Evolutionary conservation across 2,329 filamentous ascomycete species (phyloP).

Genomic region (Delphinella strobiligena): DNA sequence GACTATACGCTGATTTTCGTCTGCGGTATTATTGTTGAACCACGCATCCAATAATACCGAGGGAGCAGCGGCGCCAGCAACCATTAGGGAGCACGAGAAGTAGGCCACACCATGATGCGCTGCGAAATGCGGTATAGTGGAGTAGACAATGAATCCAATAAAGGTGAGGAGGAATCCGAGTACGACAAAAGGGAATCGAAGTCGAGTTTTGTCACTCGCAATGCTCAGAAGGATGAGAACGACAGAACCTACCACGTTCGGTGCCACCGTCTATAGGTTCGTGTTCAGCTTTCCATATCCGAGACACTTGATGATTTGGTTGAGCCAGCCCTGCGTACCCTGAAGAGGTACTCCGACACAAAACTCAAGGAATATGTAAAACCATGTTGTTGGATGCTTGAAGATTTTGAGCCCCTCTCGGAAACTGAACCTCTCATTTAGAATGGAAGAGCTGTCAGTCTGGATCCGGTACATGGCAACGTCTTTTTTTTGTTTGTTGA

Average conservation of each 20-base stretch:
- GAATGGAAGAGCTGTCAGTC: slow-evolving; percentile 57
- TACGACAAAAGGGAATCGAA: slow-evolving; percentile 63
- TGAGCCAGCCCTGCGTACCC: slow-evolving; percentile 44
- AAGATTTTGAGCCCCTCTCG: slow-evolving; percentile 41
- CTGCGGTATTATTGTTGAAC: slow-evolving; percentile 76
- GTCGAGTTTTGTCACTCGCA: slow-evolving; percentile 51
- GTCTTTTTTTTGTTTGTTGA: slow-evolving; percentile 52
- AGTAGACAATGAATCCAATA: slow-evolving; percentile 67
- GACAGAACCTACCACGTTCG: slow-evolving; percentile 61
- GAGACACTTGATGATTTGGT: slow-evolving; percentile 43
- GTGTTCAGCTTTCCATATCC: slow-evolving; percentile 49
- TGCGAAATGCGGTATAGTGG: slow-evolving; percentile 50
- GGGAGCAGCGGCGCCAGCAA: slow-evolving; percentile 62
- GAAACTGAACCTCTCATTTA: slow-evolving; percentile 44
- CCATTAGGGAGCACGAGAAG: slow-evolving; percentile 72
- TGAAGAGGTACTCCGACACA: slow-evolving; percentile 49
- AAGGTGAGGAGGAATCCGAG: slow-evolving; percentile 64
- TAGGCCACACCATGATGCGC: slow-evolving; percentile 59
- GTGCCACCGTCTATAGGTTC: slow-evolving; percentile 71
- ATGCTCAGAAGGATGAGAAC: slow-evolving; percentile 65
- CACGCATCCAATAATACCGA: slow-evolving; percentile 57
- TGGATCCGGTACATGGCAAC: slow-evolving; percentile 62
- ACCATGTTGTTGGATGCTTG: slow-evolving; percentile 41
- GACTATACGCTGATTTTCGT: slow-evolving; percentile 59
- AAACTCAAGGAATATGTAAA: slow-evolving; percentile 44